Conservation (phyloP, 2,329 filamentous ascomycete species). For the Fusarium graminum region DNA sequence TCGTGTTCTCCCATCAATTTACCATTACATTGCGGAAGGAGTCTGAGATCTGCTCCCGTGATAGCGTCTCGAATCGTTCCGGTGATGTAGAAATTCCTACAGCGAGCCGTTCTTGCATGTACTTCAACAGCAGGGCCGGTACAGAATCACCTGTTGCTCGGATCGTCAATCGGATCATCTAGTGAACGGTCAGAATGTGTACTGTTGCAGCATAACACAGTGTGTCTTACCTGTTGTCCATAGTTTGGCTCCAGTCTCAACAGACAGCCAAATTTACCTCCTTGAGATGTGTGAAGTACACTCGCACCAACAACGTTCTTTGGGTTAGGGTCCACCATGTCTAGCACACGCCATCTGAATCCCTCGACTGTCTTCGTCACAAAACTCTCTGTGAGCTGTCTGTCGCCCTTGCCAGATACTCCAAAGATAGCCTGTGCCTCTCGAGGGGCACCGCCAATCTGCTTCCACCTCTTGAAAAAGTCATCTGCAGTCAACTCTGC, state of each 20-base stretch:
- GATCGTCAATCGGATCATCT: constrained; percentile 97
- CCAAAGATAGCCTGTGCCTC: constrained; percentile 92
- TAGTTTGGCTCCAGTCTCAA: constrained; percentile 96
- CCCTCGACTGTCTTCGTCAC: constrained; percentile 81
- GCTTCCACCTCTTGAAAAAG: constrained; percentile 99
- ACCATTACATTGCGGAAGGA: constrained; percentile 70
- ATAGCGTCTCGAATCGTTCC: constrained; percentile 58
- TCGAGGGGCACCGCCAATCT: constrained; percentile 89
- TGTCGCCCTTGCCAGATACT: constrained; percentile 64
- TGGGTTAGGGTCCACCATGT: constrained; percentile 88
- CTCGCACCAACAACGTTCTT: constrained; percentile 95
- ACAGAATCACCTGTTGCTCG: constrained; percentile 93
- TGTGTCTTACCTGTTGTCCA: constrained; percentile 80
- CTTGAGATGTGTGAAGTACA: constrained; percentile 83
- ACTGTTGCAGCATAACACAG: not conserved
- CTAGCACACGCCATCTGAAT: constrained; percentile 89
- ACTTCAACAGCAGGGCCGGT: constrained; percentile 80
- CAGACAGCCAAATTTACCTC: constrained; percentile 94
- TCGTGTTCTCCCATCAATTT: constrained; percentile 44
- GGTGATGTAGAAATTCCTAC: constrained; percentile 60
- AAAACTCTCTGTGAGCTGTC: constrained; percentile 77
- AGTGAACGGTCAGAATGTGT: constrained; percentile 35
- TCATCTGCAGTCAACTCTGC: constrained; percentile 89
- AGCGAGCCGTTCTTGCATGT: constrained; percentile 87
- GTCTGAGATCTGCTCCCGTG: constrained; percentile 66